Conservation (phyloP, 1,284 basidiomycete genomes). For the Lentinus polychrous region DNA sequence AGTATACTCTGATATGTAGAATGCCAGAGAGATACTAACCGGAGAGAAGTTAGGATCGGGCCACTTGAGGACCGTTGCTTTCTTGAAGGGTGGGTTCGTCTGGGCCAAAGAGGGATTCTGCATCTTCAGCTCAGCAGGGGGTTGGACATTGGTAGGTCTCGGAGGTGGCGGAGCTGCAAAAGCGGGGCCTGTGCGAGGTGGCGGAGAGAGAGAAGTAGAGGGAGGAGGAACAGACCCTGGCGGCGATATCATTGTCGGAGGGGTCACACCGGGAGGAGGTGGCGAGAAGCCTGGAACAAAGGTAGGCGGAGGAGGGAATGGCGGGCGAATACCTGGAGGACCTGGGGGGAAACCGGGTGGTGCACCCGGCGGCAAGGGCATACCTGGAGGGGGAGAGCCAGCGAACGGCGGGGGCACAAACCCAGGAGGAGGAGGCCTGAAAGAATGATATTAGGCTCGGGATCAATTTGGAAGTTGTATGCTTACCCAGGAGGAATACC, state of each 20-base stretch:
- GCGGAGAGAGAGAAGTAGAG: conserved; percentile 3
- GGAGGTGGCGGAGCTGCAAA: conserved; percentile 8
- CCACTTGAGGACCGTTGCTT: conserved; percentile 70
- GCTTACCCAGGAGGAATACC: conserved; percentile 39
- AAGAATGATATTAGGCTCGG: neutral
- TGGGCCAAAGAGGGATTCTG: conserved; percentile 55
- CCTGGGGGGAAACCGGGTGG: conserved; percentile 28
- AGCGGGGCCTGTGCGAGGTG: conserved; percentile 5
- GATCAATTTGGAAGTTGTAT: neutral
- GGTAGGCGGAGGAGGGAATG: conserved; percentile 28
- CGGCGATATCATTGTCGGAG: conserved; percentile 18
- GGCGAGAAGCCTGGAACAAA: conserved; percentile 23
- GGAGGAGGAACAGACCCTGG: conserved; percentile 20
- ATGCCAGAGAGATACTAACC: conserved; percentile 34
- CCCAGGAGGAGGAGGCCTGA: conserved; percentile 39
- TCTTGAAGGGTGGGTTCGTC: conserved; percentile 69
- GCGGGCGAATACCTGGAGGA: conserved; percentile 34
- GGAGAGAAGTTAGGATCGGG: conserved; percentile 71
- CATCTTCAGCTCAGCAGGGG: conserved; percentile 33
- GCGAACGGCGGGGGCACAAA: conserved; percentile 30
- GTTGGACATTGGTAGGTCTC: conserved; percentile 6
- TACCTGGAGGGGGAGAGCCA: conserved; percentile 27
- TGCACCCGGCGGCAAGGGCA: conserved; percentile 27
- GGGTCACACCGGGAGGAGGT: conserved; percentile 17
- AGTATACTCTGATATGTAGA: neutral